Evolutionary conservation across 441 rosid species (phyloP).

Genomic region (Capsella rubella): DNA sequence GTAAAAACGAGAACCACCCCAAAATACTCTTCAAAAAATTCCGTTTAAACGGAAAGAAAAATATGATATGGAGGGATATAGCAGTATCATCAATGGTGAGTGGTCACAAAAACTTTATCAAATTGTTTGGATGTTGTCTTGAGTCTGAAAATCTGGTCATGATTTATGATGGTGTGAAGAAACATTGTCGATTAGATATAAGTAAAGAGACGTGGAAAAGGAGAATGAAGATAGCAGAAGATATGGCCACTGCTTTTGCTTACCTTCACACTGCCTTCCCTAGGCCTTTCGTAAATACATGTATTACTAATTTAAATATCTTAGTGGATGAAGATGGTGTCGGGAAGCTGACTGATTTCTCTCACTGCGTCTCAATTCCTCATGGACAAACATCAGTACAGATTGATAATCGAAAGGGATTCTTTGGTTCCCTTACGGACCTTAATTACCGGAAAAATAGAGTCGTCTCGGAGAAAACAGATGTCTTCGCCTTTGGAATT

Average conservation of each 20-base stretch:
- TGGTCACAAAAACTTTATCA: background rate
- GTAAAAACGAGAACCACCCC: background rate
- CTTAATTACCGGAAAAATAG: background rate
- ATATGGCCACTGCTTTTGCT: background rate
- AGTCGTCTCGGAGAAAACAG: background rate
- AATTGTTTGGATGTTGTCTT: conserved; percentile 4
- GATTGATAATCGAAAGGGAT: background rate
- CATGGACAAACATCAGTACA: background rate
- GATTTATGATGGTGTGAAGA: background rate
- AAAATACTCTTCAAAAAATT: background rate
- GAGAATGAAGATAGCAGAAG: background rate
- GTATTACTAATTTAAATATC: fast-evolving
- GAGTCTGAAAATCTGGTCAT: background rate
- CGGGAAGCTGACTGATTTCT: background rate
- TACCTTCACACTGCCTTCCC: background rate
- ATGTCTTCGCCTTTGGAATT: background rate
- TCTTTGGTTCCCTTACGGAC: background rate
- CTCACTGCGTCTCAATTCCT: background rate
- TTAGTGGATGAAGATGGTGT: background rate
- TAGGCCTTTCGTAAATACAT: background rate
- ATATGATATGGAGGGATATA: background rate
- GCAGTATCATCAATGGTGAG: background rate
- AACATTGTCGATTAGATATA: background rate
- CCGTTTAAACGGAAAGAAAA: background rate
- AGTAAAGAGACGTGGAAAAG: background rate